These are phyloP conservation scores for Blastocystis sp. DNA, from an alignment of 352 stramenopile genomes.

Conservation along the genomic window DNA sequence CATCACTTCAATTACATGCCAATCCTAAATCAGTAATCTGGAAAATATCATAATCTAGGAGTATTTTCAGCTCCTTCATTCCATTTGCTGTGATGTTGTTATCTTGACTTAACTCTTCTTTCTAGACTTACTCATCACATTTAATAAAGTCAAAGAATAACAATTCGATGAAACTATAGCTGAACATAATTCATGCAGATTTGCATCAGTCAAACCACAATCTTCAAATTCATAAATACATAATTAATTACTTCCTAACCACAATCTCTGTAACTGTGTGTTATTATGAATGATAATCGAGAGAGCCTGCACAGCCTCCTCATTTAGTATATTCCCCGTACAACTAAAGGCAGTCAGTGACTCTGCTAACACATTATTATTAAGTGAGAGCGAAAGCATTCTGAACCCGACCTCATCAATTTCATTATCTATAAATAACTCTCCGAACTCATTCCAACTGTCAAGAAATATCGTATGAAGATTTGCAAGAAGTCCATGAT, in stretches of 20 bases:
- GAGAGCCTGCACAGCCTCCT: neutral
- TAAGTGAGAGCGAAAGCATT: conserved; percentile 6
- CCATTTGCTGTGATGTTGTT: conserved; percentile 18
- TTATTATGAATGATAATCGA: conserved; percentile 23
- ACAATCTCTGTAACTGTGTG: neutral
- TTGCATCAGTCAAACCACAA: neutral
- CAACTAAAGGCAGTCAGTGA: neutral
- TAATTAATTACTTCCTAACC: neutral
- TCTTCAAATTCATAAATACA: neutral
- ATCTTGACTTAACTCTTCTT: neutral
- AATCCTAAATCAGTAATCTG: conserved; percentile 44
- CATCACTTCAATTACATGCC: too few relatives aligned
- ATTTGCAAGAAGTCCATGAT: conserved; percentile 8
- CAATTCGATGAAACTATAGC: neutral
- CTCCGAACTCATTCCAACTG: neutral
- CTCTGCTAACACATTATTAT: neutral
- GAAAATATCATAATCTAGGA: conserved; percentile 36
- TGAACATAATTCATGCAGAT: neutral
- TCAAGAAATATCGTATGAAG: conserved; percentile 27
- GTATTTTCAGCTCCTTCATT: neutral
- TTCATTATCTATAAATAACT: neutral
- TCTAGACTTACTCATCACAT: neutral
- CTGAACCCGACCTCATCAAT: conserved; percentile 11
- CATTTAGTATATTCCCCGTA: neutral
- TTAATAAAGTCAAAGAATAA: conserved; percentile 22